These are phyloP conservation scores for Blastomyces percursus DNA, from an alignment of 2,329 filamentous ascomycete genomes.

Conservation along the genomic window DNA sequence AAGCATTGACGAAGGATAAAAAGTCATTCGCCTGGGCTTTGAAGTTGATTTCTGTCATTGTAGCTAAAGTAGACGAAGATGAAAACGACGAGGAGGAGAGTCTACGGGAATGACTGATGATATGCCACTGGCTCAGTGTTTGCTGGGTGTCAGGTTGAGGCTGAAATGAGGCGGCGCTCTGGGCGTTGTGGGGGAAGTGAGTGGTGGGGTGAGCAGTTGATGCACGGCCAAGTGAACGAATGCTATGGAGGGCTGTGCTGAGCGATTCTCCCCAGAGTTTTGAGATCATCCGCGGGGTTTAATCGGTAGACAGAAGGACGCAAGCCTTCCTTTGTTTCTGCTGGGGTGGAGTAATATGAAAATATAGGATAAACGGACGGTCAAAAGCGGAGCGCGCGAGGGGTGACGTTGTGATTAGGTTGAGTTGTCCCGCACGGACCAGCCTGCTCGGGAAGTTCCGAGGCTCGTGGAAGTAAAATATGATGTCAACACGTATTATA, in stretches of 20 bases:
- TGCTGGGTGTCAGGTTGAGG: background rate
- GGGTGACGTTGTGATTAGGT: background rate
- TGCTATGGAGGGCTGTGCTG: background rate
- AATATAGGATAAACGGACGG: background rate
- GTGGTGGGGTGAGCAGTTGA: background rate
- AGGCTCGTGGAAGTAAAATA: too few species aligned
- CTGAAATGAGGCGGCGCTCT: background rate
- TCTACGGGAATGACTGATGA: background rate
- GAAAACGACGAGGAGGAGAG: background rate
- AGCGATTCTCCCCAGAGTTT: slow-evolving; percentile 2
- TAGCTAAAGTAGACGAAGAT: slow-evolving; percentile 11
- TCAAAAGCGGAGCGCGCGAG: background rate
- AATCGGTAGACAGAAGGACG: background rate
- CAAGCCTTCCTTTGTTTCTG: background rate
- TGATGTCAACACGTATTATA: too few species aligned
- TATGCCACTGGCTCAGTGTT: background rate
- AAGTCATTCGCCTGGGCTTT: slow-evolving; percentile 59
- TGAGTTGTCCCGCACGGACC: background rate
- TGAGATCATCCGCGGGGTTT: background rate
- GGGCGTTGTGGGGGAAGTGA: background rate
- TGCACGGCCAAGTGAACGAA: background rate
- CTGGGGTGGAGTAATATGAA: background rate
- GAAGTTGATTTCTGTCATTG: slow-evolving; percentile 21
- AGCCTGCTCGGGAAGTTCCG: background rate
- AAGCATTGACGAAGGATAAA: slow-evolving; percentile 85